A percentile compares a stretch with the other conserved stretches of the same genome.
Conservation (phyloP, 768 basidiomycete species). For the Naganishia vaughanmartiniae region DNA sequence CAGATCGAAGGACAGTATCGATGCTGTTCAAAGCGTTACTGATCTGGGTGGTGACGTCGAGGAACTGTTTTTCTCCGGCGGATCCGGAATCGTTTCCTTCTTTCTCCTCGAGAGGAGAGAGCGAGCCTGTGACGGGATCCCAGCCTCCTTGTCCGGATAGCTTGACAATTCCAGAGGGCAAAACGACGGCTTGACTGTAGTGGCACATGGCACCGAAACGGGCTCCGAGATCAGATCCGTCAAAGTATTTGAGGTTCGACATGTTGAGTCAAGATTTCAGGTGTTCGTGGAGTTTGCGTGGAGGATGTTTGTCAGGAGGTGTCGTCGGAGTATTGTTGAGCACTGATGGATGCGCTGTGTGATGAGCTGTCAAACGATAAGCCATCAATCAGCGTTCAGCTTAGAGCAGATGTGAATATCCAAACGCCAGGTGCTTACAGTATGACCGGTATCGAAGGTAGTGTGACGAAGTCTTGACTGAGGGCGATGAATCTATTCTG, state of each 20-base stretch:
- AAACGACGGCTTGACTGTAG: conserved; percentile 13
- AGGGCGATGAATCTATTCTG: too few species aligned
- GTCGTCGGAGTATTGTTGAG: too few species aligned
- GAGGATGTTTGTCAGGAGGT: too few species aligned
- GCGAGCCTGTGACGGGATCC: conserved; percentile 10
- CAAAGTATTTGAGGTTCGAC: conserved; percentile 16
- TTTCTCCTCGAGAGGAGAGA: not conserved
- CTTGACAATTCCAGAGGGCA: conserved; percentile 15
- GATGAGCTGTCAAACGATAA: too few species aligned
- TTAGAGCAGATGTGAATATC: too few species aligned
- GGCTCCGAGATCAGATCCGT: conserved; percentile 6
- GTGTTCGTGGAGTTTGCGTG: not conserved
- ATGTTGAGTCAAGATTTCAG: not conserved
- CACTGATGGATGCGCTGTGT: too few species aligned
- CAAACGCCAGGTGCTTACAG: too few species aligned
- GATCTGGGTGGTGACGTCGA: conserved; percentile 14
- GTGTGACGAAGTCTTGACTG: too few species aligned
- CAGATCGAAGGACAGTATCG: not conserved
- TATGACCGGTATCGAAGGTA: too few species aligned
- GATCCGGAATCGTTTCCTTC: not conserved
- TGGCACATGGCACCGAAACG: conserved; percentile 18
- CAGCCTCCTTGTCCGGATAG: conserved; percentile 21
- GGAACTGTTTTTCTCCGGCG: conserved; percentile 1
- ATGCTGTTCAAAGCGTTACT: conserved; percentile 7
- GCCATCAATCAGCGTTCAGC: too few species aligned